Percentiles rank a stretch among this genome's conserved stretches.
Conservation (phyloP, 1,284 basidiomycete species). For the Ustilago curta region DNA sequence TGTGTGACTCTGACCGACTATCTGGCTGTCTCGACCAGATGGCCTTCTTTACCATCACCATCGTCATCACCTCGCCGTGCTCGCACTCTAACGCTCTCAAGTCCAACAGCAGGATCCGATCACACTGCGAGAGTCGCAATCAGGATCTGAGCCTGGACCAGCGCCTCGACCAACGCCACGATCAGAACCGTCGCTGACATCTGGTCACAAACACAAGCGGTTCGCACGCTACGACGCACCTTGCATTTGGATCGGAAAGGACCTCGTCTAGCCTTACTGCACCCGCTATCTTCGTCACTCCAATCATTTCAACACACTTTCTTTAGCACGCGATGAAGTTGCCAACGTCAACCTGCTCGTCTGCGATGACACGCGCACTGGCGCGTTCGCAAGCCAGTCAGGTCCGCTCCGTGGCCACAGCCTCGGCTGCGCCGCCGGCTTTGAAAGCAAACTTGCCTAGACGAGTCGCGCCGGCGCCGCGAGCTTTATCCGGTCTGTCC, state of each 20-base stretch:
- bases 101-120: neutral
- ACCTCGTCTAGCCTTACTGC: neutral
- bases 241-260: neutral
- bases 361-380: constrained; percentile 16
- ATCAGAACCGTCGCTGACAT: neutral
- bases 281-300: neutral
- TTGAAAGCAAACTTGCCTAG: constrained; percentile 12
- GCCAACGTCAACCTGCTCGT: constrained; percentile 12
- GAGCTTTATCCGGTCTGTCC: constrained; percentile 13
- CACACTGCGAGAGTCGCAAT: no score
- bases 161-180: no score
- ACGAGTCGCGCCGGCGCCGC: constrained; percentile 12
- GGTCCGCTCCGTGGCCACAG: constrained; percentile 21
- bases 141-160: no score
- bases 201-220: neutral
- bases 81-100: neutral
- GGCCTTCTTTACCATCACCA: neutral
- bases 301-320: neutral
- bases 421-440: constrained; percentile 13
- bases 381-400: constrained; percentile 15
- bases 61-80: neutral
- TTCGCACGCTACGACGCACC: neutral
- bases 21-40: neutral
- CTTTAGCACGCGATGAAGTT: constrained; percentile 20
- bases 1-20: constrained; percentile 17